Evolutionary conservation across 2,329 filamentous ascomycete genomes (phyloP).

Genomic region (Xylaria arbuscula): DNA sequence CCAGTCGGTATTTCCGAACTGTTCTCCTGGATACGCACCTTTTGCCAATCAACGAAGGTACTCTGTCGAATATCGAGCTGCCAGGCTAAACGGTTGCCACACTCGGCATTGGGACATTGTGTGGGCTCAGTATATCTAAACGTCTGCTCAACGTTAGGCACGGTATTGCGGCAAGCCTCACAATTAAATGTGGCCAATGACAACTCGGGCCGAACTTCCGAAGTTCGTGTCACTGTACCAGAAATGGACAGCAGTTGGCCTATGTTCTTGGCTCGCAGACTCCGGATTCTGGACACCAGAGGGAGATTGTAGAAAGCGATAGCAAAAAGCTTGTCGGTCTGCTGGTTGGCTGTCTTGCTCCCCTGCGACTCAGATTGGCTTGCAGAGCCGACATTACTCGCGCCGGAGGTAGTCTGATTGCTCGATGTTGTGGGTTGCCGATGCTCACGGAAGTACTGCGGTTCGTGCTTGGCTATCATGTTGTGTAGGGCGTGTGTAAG

Average conservation of each 20-base stretch:
- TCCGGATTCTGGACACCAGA: constrained; percentile 84
- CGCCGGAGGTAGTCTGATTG: constrained; percentile 74
- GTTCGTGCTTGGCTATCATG: constrained; percentile 93
- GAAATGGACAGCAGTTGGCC: constrained; percentile 95
- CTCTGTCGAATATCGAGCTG: constrained; percentile 95
- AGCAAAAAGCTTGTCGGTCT: constrained; percentile 95
- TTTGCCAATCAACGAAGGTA: constrained; percentile 99
- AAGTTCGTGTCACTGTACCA: constrained; percentile 95
- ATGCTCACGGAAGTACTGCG: constrained; percentile 92
- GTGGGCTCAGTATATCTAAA: constrained; percentile 98
- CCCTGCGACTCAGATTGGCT: constrained; percentile 73
- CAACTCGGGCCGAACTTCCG: constrained; percentile 93
- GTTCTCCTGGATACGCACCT: constrained; percentile 97
- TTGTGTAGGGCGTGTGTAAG: constrained; percentile 89
- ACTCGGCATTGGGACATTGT: constrained; percentile 89
- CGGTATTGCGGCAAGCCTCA: constrained; percentile 83
- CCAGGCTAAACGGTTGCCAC: constrained; percentile 93
- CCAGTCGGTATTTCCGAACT: constrained; percentile 98
- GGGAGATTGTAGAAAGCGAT: constrained; percentile 94
- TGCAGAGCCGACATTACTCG: constrained; percentile 69
- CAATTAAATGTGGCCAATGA: constrained; percentile 93
- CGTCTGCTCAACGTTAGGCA: constrained; percentile 94
- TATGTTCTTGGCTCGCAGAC: constrained; percentile 88
- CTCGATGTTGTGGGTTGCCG: constrained; percentile 83
- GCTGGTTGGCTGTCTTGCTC: constrained; percentile 86